Evolutionary conservation across 345 rosid species (phyloP).

Genomic region (Crucihimalaya himalaica): DNA sequence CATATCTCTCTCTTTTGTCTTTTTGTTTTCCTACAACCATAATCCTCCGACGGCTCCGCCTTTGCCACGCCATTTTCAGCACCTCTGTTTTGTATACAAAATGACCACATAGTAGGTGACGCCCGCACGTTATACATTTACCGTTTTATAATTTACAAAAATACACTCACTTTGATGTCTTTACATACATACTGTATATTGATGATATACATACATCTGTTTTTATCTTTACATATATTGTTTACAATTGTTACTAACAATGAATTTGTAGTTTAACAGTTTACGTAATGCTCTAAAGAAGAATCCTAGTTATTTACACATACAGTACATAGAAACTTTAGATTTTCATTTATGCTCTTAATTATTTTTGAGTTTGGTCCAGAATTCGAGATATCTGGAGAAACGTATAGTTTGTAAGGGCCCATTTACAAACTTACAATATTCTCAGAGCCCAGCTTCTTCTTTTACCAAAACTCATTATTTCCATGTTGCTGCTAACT

Average conservation of each 20-base stretch:
- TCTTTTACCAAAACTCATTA: background rate
- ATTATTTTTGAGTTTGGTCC: background rate
- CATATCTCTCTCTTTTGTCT: slow-evolving; percentile 24
- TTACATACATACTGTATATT: too few species aligned
- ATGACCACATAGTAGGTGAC: background rate
- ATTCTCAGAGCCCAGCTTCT: background rate
- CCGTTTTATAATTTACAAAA: background rate
- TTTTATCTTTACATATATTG: background rate
- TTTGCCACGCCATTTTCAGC: slow-evolving; percentile 8
- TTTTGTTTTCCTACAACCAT: background rate
- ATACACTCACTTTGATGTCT: background rate
- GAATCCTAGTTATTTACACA: background rate
- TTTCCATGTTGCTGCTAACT: background rate
- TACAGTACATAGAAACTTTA: too few species aligned
- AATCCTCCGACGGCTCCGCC: slow-evolving; percentile 19
- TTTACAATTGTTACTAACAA: background rate
- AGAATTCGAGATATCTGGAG: background rate
- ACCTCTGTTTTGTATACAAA: background rate
- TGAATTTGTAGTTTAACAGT: too few species aligned
- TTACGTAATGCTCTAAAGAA: background rate
- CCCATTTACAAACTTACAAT: background rate
- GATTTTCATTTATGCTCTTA: background rate
- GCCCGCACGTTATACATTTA: background rate
- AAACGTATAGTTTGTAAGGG: background rate
- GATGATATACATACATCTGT: background rate